Base-by-base conservation (phyloP, 352 stramenopile species). In the Bremia lactucae region DNA sequence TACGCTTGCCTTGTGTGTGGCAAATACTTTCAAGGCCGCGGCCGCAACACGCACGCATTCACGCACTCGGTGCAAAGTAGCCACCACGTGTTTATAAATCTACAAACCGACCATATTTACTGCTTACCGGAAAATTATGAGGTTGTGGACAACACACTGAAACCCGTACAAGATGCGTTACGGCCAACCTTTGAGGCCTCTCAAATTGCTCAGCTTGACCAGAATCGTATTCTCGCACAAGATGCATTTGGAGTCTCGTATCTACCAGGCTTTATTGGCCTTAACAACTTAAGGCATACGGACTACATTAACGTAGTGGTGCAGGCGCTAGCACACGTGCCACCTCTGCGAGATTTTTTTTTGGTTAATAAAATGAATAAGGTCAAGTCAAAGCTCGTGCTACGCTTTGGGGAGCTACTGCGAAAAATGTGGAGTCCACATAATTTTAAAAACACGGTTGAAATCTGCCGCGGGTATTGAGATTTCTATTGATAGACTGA, bases 1-100 rank as follows among this genome's bases (percentile, higher is more conserved):
- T 99, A 99, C 65, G 86, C 78, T 14, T 99, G 96, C 65, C 80
- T 99, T 7, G 94, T 99, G 11, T 99, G 96, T 55, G 96, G 96
- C 46, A 98, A 98, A 56, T 99, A 97, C 68, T 98, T 99, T 59
- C 87, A 97, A 31, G 96, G 96, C 23, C 69, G 83, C 36, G 91
- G 93, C 40, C 69, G 75, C 52, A 81, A 74, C 26, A 98, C 88
- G 11, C 83, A 91, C 46, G 96, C 96, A 2, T 98, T 98, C 68
- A 98, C 83, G 24, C 96, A 99, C 65, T 91, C 82, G 28, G 83
- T 99, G 39, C 83, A 99, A 59, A 84, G 80, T 46, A 82, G 78
- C 42, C 96, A 99, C 63, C 95, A 95, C 72, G 94, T 99, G 9
- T 99, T 97, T 59, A 93, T 99, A 33, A 97, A 98, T 64, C 63